A percentile compares a stretch with the other conserved stretches of the same genome.
Conservation (phyloP, 1,139 yeast genomes). For the Arxiozyma telluris region DNA sequence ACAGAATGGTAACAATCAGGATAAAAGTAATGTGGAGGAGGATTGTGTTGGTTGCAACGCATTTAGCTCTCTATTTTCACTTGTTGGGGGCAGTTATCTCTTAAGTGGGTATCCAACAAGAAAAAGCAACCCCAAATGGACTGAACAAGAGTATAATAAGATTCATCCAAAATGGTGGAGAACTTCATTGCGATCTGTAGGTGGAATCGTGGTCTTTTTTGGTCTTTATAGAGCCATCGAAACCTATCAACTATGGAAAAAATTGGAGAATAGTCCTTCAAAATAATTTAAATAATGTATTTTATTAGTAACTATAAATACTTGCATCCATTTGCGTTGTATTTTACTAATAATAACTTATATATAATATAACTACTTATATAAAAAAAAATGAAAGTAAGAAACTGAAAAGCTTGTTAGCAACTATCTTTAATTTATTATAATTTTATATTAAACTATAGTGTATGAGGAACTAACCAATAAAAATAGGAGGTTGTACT, state of each 20-base stretch:
- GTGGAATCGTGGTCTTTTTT: conserved; percentile 42
- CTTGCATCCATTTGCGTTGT: neutral
- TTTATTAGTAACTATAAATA: neutral
- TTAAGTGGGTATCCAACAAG: conserved; percentile 44
- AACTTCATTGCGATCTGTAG: conserved; percentile 40
- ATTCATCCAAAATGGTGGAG: conserved; percentile 55
- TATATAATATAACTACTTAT: too few species aligned
- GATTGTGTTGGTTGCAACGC: conserved; percentile 58
- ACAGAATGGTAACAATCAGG: conserved; percentile 6
- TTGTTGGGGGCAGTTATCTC: conserved; percentile 54
- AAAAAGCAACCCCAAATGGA: conserved; percentile 28
- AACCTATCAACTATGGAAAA: neutral
- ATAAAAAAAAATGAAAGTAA: too few species aligned
- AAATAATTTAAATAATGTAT: neutral
- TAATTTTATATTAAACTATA: too few species aligned
- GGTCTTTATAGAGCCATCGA: conserved; percentile 43
- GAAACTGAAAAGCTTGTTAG: too few species aligned
- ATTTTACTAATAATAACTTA: too few species aligned
- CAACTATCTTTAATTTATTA: too few species aligned
- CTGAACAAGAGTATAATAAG: conserved; percentile 28
- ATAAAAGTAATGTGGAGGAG: conserved; percentile 2
- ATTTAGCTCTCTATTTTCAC: conserved; percentile 47
- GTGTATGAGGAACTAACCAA: too few species aligned
- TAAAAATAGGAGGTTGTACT: too few species aligned
- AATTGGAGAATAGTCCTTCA: neutral